These are phyloP conservation scores for Entomortierella lignicola DNA, from an alignment of 192 early-diverging fungal species.

Conservation along the genomic window DNA sequence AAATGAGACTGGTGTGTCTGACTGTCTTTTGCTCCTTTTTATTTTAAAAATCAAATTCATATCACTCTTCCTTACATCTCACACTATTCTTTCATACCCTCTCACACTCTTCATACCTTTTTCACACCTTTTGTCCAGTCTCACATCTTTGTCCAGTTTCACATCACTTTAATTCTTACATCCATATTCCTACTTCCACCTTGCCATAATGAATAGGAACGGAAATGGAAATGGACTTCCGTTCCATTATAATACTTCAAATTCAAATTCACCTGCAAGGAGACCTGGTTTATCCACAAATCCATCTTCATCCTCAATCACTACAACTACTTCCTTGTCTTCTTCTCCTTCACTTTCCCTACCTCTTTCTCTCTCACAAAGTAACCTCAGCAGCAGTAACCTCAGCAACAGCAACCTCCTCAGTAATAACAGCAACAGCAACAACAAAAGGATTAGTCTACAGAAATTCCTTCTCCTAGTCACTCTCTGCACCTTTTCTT, in stretches of 20 bases:
- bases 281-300: slow-evolving; percentile 6
- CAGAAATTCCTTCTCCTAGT: slow-evolving; percentile 36
- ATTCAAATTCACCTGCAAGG: neutral
- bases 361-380: neutral
- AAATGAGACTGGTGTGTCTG: no score
- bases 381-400: neutral
- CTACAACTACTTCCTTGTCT: no score
- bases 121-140: no score
- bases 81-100: no score
- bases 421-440: neutral
- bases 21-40: no score
- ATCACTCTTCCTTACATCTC: no score
- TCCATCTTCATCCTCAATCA: neutral
- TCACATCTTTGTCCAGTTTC: no score
- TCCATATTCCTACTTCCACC: neutral
- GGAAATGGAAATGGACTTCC: slow-evolving; percentile 34
- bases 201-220: slow-evolving; percentile 20
- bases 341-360: no score
- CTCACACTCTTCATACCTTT: no score
- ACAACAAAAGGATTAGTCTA: slow-evolving; percentile 15
- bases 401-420: no score
- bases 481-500: slow-evolving; percentile 12
- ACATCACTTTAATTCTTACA: no score
- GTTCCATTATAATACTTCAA: slow-evolving; percentile 10
- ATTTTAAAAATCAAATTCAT: no score